Evolutionary conservation across 2,329 filamentous ascomycete species (phyloP), one percentile per base, ranked within the genome.

Genomic region (Sarocladium kiliense): DNA sequence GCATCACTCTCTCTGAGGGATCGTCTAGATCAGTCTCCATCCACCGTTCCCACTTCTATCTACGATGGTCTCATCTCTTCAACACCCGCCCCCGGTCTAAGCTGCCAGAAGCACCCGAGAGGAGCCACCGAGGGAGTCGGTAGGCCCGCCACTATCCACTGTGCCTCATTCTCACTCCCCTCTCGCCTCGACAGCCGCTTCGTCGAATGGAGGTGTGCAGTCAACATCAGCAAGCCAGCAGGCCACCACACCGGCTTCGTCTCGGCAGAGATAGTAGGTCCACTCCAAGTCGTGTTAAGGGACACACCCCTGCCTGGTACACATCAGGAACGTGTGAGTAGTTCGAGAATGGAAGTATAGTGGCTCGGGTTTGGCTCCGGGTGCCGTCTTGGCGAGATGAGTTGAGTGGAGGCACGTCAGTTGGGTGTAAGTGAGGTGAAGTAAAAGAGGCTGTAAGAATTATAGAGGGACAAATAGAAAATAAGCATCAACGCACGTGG

Each of bases 371-470:
- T 32, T 5, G 36, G 5, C 19, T 44, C 41, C 21, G 25, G 25
- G 23, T 27, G 44, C 44, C 44, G 44, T 14, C 44, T 47, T 47
- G 44, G 44, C 44, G 25, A 44, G 41, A 44, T 44, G 21, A 23
- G 18, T 44, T 25, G 18, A 25, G 23, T 7, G 9, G 7, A 16
- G 21, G 23, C 18, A 3, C 7, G 21, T 25, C 18, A 12, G 21
- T 44, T 44, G 21, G 18, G 23, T 5, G 21, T 5, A 44, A 25
- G 14, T 9, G 9, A 44, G 4, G 21, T 11, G 7, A 27, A 47
- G n/a, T 9, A 47, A 10, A 10, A 26, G 44, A 47, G 19, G n/a
- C n/a, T 30, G 23, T 5, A 7, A 25, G 23, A 21, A 10, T 44
- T 25, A 44, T 7, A 44, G 23, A 6, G 18, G 23, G 27, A 23